Base-by-base conservation (phyloP, 352 stramenopile genomes). In the Pythium pyrilobum region DNA sequence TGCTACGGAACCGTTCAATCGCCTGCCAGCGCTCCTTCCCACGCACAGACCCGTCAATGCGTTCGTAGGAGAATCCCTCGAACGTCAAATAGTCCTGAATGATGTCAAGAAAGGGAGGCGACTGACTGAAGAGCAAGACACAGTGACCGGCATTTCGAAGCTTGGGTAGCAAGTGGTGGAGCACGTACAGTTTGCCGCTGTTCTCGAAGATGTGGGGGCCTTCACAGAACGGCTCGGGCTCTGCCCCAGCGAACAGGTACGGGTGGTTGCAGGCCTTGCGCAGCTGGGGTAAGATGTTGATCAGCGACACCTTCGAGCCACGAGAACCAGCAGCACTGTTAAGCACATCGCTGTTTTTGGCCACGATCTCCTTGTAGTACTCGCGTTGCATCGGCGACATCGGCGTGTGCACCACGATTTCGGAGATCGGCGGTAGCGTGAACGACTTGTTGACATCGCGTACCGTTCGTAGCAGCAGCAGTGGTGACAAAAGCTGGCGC, bases 241-340 rank as follows among this genome's bases (percentile, higher is more conserved):
- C 81, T 18, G 76, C 76, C 20, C 80, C 80, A 23, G 81, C 60
- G 24, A 99, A 94, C 46, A 99, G 56, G 66, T 98, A 99, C 33
- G 81, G 81, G 43, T 92, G 81, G 37, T 89, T 89, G 52, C 79
- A 90, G 1, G 71, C 77, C 56, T 92, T 92, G 9, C 79, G 71
- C 8, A 92, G 60, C 53, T 99, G 90, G 59, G 98, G 98, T 16
- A 98, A 81, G 57, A 99, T 87, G 69, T 99, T 99, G 41, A 97
- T 97, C 46, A 99, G 74, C 44, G 84, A 73, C 27, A 89, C 52
- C 45, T 76, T 86, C 34, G 50, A 66, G 11, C 45, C 51, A 5
- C 58, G 44, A 2, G 44, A 20, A 10, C 36, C 51, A 5, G 37
- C 27, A 25, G 69, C 52, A 15, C 60, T 72, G 59, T 85, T 83